Percentiles rank a stretch among this genome's conserved stretches.
These are phyloP conservation scores for Podospora conica DNA, from an alignment of 495 filamentous ascomycete species.

Conservation along the genomic window DNA sequence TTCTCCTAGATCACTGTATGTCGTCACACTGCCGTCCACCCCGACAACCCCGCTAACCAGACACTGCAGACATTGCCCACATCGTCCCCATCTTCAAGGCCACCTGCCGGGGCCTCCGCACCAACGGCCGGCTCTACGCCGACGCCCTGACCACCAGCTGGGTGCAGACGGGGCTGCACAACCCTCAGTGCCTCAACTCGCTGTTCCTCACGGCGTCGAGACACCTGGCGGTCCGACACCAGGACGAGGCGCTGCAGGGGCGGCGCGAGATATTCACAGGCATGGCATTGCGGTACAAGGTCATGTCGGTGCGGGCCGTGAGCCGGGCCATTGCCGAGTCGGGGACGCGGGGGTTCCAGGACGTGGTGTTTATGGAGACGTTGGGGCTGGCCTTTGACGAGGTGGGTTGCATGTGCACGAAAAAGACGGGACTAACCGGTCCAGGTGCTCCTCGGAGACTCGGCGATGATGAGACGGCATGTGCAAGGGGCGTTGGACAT, in stretches of 20 bases:
- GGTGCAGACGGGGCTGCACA: neutral
- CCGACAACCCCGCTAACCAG: neutral
- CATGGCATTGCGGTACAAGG: neutral
- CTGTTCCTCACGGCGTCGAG: neutral
- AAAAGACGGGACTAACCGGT: neutral
- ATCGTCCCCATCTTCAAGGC: neutral
- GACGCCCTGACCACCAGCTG: neutral
- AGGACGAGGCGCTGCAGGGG: neutral
- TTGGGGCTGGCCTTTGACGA: conserved; percentile 4
- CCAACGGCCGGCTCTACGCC: neutral
- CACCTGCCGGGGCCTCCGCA: neutral
- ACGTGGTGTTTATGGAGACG: neutral
- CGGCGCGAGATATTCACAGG: neutral
- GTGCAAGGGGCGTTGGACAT: neutral
- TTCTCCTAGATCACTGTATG: conserved; percentile 5
- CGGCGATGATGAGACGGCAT: neutral
- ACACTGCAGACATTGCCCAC: neutral
- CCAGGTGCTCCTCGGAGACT: neutral
- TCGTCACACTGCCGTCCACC: too few species aligned
- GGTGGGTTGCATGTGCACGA: neutral
- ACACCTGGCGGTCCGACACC: neutral
- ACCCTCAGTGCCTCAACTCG: neutral
- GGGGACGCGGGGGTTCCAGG: neutral
- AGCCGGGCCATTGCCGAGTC: neutral
- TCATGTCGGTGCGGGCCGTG: neutral